Evolutionary conservation across 2,329 filamentous ascomycete species (phyloP), one percentile per base, ranked within the genome.

Genomic region (Fusarium sp.): DNA sequence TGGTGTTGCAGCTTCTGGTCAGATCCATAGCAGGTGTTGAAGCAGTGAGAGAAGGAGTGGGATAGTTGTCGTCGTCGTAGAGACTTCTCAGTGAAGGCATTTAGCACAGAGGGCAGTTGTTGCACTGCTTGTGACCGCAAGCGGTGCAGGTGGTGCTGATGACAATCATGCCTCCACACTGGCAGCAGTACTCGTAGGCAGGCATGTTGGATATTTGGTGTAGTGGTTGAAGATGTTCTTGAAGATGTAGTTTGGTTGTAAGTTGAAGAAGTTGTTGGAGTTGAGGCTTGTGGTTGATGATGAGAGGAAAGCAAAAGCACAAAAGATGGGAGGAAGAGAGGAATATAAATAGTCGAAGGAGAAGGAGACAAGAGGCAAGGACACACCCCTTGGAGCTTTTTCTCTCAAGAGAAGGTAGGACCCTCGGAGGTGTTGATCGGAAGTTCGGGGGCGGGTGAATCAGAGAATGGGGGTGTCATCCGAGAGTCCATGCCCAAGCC

Each of bases 121-220:
- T 75, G 82, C 85, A 87, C 74, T 86, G 82, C 70, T 80, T 77
- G 79, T 87, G 85, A 53, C 80, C 79, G 76, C 85, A 87, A 74
- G 80, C 79, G 65, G 78, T 80, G 81, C 85, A 87, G 54, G 80
- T 83, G 76, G 79, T 84, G 83, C 84, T 86, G 79, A 87, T 87
- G 80, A 86, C 85, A 71, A 87, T 85, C 79, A 86, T 84, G 78
- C 81, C 79, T 72, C 83, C 83, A 79, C 85, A 87, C 74, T 85
- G 78, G 82, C 85, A 86, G 83, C 85, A 87, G 79, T 85, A 84
- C 72, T 83, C 82, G 71, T 82, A 83, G 72, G 80, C 78, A 75
- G 82, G 79, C 82, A 84, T 84, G 51, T 71, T 76, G 74, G 56
- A 5, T 58, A 34, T 18, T 39, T 52, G 26, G 14, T 57, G 16